A percentile compares a stretch with the other conserved stretches of the same genome.
phyloP scores from a whole-genome alignment of 169 alveolate species.

The Plasmodium coatneyi region DNA sequence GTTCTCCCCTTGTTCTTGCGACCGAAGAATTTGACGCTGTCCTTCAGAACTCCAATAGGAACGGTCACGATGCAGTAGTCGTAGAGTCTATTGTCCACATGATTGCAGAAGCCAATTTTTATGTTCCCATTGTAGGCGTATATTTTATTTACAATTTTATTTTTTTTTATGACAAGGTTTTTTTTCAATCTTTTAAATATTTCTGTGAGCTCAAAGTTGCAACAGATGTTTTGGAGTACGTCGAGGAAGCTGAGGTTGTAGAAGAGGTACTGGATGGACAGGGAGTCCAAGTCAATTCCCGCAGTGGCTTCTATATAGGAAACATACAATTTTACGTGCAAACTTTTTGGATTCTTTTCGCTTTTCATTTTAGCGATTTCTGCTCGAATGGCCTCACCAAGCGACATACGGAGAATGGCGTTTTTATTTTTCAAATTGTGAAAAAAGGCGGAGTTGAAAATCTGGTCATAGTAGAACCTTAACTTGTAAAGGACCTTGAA shows the following conservation, averaged over 20 bases:
- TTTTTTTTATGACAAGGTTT: conserved; percentile 20
- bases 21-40: conserved; percentile 4
- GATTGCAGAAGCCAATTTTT: conserved; percentile 24
- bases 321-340: conserved; percentile 16
- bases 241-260: conserved; percentile 21
- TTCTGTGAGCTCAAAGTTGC: conserved; percentile 21
- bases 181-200: conserved; percentile 27
- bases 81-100: conserved; percentile 7
- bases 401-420: neutral
- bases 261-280: conserved; percentile 56
- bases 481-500: conserved; percentile 22
- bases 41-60: conserved; percentile 61
- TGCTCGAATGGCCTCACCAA: conserved; percentile 19
- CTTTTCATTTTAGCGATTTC: conserved; percentile 33
- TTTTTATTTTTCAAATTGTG: neutral
- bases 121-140: conserved; percentile 36
- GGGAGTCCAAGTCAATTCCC: conserved; percentile 19
- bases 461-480: conserved; percentile 28
- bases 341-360: neutral
- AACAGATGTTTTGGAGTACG: conserved; percentile 23
- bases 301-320: conserved; percentile 7
- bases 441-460: neutral
- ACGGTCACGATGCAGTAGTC: conserved; percentile 66
- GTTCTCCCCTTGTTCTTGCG: neutral
- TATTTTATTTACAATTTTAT: conserved; percentile 71